Base-by-base conservation (phyloP, 2,329 filamentous ascomycete species). In the Microsporum audouinii region DNA sequence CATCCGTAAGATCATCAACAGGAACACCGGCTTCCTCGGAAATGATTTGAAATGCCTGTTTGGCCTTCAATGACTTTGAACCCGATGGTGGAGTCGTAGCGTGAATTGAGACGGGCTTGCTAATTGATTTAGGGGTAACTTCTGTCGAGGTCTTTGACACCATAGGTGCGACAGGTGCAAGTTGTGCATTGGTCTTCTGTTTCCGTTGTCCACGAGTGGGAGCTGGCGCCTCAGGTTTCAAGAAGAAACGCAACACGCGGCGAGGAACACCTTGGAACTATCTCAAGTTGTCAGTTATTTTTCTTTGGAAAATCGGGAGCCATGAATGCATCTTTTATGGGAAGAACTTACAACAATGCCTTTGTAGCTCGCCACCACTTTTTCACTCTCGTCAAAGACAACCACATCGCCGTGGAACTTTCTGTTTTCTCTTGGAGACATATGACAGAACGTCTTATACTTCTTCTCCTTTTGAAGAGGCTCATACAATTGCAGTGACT, bases 341-440 rank as follows among this genome's bases (percentile, higher is more conserved):
- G 17, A 27, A 27, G 6, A 71, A 65, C 39, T 43, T 43, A 43
- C 39, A 5, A 43, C 39, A 43, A 43, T 43, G 3, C 66, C 67
- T 62, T 71, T 68, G 65, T 71, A 70, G 2, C 65, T 68, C 43
- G 72, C 69, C 45, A 73, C 68, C 39, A 65, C 64, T 5, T 65
- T 67, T n/a, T 67, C 70, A 27, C 71, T 65, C 43, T 71, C 55
- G 5, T 71, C 63, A 60, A 43, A 43, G 14, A 67, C 71, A 12
- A 69, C 67, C 60, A 71, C 66, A 1, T 69, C 71, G 8, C 63
- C 61, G 29, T 71, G 60, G 2, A 71, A 64, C 64, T 41, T 67
- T 63, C 29, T 60, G 34, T 43, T 75, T 73, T 14, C 67, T 69
- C 43, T 61, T n/a, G 39, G 39, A 43, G 61, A 41, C 69, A 70